A percentile compares a stretch with the other conserved stretches of the same genome.
Conservation (phyloP, 2,329 filamentous ascomycete species). For the Colletotrichum spaethianum region DNA sequence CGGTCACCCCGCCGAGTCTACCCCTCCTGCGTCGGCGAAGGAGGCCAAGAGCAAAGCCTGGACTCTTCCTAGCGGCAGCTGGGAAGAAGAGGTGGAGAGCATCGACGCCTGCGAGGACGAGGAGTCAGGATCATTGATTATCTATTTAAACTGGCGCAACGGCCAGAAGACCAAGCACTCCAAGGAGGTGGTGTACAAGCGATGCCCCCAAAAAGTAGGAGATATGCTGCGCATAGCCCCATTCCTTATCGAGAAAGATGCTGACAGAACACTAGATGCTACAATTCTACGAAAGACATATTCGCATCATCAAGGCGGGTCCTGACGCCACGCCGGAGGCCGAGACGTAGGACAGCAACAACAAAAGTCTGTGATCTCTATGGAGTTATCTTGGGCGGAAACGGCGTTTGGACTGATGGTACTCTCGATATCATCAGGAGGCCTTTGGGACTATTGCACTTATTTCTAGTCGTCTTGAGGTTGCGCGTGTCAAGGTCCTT, state of each 20-base stretch:
- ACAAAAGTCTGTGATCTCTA: not conserved
- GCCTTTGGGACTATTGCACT: not conserved
- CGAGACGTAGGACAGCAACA: not conserved
- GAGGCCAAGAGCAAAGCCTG: conserved; percentile 61
- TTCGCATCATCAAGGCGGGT: conserved; percentile 64
- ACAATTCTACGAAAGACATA: conserved; percentile 71
- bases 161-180: conserved; percentile 82
- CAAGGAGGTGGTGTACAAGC: conserved; percentile 77
- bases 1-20: conserved; percentile 64
- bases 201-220: conserved; percentile 82
- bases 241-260: not conserved
- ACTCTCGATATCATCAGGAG: not conserved
- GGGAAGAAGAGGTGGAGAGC: conserved; percentile 80
- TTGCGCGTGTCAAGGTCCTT: not conserved
- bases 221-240: not conserved
- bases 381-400: not conserved
- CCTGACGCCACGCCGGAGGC: conserved; percentile 26
- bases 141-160: conserved; percentile 82
- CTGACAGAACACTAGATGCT: conserved; percentile 63
- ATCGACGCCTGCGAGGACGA: conserved; percentile 82
- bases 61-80: conserved; percentile 79
- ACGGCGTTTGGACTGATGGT: conserved; percentile 10
- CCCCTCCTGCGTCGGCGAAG: conserved; percentile 62
- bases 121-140: conserved; percentile 70
- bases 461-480: not conserved